phyloP scores from a whole-genome alignment of 345 rosid species.

The Litchi chinensis region DNA sequence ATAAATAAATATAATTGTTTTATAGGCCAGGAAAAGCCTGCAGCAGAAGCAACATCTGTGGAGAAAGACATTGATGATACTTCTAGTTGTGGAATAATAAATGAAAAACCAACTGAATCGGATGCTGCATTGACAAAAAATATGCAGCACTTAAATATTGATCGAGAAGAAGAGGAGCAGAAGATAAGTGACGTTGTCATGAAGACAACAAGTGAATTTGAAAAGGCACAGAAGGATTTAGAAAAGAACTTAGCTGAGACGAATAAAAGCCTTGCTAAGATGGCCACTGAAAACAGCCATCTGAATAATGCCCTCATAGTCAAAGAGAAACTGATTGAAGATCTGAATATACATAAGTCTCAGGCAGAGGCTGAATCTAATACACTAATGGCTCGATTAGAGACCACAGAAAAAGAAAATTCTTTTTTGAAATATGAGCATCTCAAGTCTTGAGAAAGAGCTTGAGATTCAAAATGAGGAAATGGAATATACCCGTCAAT shows the following conservation, averaged over 20 bases:
- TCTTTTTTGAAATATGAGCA: constrained; percentile 83
- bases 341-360: constrained; percentile 48
- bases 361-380: constrained; percentile 67
- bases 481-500: constrained; percentile 64
- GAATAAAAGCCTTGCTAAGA: constrained; percentile 47
- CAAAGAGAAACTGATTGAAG: constrained; percentile 64
- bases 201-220: constrained; percentile 38
- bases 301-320: constrained; percentile 54
- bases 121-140: constrained; percentile 53
- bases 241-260: constrained; percentile 35
- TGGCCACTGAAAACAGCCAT: constrained; percentile 60
- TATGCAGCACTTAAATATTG: constrained; percentile 44
- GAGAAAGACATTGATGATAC: constrained; percentile 51
- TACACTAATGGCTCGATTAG: constrained; percentile 62
- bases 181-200: constrained; percentile 44
- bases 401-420: constrained; percentile 79
- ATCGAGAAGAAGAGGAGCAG: constrained; percentile 50
- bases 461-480: constrained; percentile 72
- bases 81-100: constrained; percentile 32
- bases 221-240: constrained; percentile 33
- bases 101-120: constrained; percentile 38
- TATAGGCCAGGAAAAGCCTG: constrained; percentile 45
- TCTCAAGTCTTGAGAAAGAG: constrained; percentile 80
- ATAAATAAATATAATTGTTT: neutral
- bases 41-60: constrained; percentile 43